These are phyloP conservation scores for Macrolepiota albuminosa DNA, from an alignment of 768 basidiomycete species.

Conservation along the genomic window DNA sequence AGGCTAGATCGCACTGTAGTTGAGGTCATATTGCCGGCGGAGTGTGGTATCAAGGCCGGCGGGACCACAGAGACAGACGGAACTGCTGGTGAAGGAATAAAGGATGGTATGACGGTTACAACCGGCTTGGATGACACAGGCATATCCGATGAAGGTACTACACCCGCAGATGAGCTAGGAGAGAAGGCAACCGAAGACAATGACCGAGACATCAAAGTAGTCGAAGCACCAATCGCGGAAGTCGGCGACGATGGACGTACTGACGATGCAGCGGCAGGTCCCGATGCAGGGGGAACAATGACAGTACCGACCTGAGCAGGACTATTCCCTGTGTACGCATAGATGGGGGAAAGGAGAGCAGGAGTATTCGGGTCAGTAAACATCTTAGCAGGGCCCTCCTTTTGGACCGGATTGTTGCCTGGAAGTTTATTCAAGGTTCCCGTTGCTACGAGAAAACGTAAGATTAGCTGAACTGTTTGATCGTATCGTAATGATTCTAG, in stretches of 20 bases:
- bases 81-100: neutral
- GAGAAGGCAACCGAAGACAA: neutral
- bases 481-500: neutral
- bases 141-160: neutral
- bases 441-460: conserved; percentile 28
- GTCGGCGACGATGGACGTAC: neutral
- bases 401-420: conserved; percentile 50
- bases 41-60: neutral
- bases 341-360: conserved; percentile 37
- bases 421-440: conserved; percentile 44
- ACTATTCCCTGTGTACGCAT: conserved; percentile 38
- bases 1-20: neutral
- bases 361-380: conserved; percentile 33
- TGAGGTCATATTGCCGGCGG: neutral
- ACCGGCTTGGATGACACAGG: neutral
- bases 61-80: neutral
- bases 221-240: conserved; percentile 2
- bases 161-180: neutral
- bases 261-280: conserved; percentile 1
- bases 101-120: neutral
- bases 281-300: conserved; percentile 13
- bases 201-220: neutral
- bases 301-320: conserved; percentile 33
- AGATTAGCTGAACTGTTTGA: neutral
- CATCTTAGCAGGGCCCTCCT: conserved; percentile 29